A percentile compares a stretch with the other conserved stretches of the same genome.
phyloP scores from a whole-genome alignment of 208 protist genomes.

The Wallacemonas rigidus region DNA sequence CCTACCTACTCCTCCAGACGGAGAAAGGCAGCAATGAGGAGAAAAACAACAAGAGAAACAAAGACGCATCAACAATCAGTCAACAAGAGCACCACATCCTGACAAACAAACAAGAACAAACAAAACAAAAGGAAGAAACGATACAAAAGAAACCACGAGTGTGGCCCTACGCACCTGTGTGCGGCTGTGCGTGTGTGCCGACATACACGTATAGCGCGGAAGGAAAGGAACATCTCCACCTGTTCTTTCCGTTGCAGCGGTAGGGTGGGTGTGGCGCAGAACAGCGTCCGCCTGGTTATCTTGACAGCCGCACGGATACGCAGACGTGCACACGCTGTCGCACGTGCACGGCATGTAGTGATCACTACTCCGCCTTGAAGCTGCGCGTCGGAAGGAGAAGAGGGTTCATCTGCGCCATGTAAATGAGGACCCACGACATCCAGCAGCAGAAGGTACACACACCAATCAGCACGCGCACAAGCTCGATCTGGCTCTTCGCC shows the following conservation, averaged over 20 bases:
- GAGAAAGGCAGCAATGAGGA: too few species aligned
- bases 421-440: slow-evolving; percentile 92
- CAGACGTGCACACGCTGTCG: not conserved
- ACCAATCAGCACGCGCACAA: slow-evolving; percentile 73
- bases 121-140: slow-evolving; percentile 1
- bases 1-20: too few species aligned
- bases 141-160: not conserved
- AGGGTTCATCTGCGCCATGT: slow-evolving; percentile 93
- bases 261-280: too few species aligned
- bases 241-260: too few species aligned
- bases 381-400: slow-evolving; percentile 85
- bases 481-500: slow-evolving; percentile 83
- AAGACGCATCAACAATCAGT: too few species aligned
- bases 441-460: slow-evolving; percentile 90
- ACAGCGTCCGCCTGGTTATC: too few species aligned
- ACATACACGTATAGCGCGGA: too few species aligned
- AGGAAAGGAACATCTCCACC: too few species aligned
- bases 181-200: slow-evolving; percentile 16
- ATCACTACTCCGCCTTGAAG: slow-evolving; percentile 66
- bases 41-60: too few species aligned
- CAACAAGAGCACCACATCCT: too few species aligned
- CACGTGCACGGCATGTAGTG: not conserved
- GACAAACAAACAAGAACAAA: not conserved
- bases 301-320: too few species aligned
- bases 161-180: not conserved